phyloP scores from a whole-genome alignment of 2,329 filamentous ascomycete species.

The Neonectria sp. region DNA sequence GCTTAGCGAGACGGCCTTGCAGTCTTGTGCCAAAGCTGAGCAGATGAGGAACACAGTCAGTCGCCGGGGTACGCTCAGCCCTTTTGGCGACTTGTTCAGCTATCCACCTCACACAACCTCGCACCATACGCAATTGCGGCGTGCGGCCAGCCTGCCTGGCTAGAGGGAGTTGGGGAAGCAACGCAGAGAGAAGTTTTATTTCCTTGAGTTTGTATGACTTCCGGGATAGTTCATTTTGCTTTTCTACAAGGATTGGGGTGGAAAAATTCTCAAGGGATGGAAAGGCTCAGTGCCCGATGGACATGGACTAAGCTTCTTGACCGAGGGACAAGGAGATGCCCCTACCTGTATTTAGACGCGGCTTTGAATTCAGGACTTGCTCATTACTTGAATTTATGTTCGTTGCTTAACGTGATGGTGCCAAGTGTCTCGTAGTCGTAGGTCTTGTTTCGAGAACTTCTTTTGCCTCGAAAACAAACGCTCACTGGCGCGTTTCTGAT shows the following conservation, averaged over 20 bases:
- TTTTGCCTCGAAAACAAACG: neutral
- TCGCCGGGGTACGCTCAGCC: constrained; percentile 1
- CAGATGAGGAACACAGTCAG: neutral
- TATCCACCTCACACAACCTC: neutral
- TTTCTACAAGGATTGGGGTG: constrained; percentile 37
- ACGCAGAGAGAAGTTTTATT: constrained; percentile 20
- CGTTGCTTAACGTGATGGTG: neutral
- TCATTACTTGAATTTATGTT: constrained; percentile 21
- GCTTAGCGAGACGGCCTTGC: constrained; percentile 7
- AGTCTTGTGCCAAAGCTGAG: constrained; percentile 4
- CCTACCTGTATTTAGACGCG: constrained; percentile 45
- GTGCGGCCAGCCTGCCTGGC: neutral
- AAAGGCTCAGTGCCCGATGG: constrained; percentile 26
- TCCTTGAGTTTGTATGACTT: constrained; percentile 47
- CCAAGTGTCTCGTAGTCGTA: neutral
- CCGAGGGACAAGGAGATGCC: constrained; percentile 33
- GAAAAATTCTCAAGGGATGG: constrained; percentile 35
- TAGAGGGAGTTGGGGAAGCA: constrained; percentile 2
- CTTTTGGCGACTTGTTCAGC: constrained; percentile 14
- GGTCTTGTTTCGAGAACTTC: neutral
- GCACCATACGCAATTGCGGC: constrained; percentile 1
- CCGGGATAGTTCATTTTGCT: constrained; percentile 40
- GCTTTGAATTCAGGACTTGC: constrained; percentile 40
- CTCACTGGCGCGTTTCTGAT: neutral
- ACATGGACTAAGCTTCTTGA: constrained; percentile 35